These are phyloP conservation scores for Chrysoporthe deuterocubensis DNA, from an alignment of 2,329 filamentous ascomycete genomes.

Conservation along the genomic window DNA sequence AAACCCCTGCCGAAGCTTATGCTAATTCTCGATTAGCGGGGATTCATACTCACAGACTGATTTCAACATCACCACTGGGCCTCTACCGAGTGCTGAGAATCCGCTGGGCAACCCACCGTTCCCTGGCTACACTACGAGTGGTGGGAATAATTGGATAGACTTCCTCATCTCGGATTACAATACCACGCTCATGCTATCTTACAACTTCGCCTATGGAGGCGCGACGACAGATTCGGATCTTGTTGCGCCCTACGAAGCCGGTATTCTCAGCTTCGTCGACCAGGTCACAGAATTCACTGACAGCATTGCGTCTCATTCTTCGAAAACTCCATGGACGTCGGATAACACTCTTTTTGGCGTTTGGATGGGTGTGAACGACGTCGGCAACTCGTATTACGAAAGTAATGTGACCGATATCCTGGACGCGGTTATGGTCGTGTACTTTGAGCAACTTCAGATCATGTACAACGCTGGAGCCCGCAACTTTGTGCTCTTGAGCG, in stretches of 20 bases:
- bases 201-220: slow-evolving; percentile 56
- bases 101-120: slow-evolving; percentile 65
- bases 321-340: slow-evolving; percentile 47
- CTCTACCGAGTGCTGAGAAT: slow-evolving; percentile 56
- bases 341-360: slow-evolving; percentile 52
- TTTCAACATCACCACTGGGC: slow-evolving; percentile 51
- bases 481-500: slow-evolving; percentile 63
- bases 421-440: slow-evolving; percentile 46
- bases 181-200: slow-evolving; percentile 45
- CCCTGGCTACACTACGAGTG: slow-evolving; percentile 51
- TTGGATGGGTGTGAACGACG: slow-evolving; percentile 50
- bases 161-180: slow-evolving; percentile 49
- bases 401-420: slow-evolving; percentile 39
- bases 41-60: slow-evolving; percentile 64
- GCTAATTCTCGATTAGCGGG: slow-evolving; percentile 43
- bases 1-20: no score
- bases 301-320: slow-evolving; percentile 40
- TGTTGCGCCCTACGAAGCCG: slow-evolving; percentile 51
- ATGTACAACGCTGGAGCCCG: slow-evolving; percentile 58
- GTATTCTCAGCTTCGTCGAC: slow-evolving; percentile 55
- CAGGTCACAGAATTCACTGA: slow-evolving; percentile 50
- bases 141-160: slow-evolving; percentile 54
- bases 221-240: slow-evolving; percentile 54
- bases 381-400: slow-evolving; percentile 52
- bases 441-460: slow-evolving; percentile 45